Base-by-base conservation (phyloP, 164 flowering plant species). In the Nelumbo lutea region DNA sequence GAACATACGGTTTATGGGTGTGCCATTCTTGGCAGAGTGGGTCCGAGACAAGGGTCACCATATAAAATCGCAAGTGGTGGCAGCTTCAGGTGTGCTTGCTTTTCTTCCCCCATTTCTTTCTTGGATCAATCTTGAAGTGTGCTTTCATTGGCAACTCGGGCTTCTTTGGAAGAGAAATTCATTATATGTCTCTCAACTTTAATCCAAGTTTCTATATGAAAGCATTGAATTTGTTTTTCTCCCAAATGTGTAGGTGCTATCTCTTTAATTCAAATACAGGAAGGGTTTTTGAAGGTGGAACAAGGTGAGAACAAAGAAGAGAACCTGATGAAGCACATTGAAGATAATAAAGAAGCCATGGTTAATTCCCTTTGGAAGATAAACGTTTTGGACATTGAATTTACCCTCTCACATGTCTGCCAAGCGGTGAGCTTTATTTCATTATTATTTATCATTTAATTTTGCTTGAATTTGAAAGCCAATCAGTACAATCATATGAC, bases 11-110 rank as follows among this genome's bases (percentile, higher is more conserved):
- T 85, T 66, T 42, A 83, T 94, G 91, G 90, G 85, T 68, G 96
- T 91, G 40, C 97, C 98, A 11, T 94, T 87, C 73, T 15, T 91
- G 71, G 97, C 97, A 44, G 98, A 94, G 73, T 94, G 98, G 98
- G 96, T 91, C 1, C 78, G 98, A 47, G 88, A 90, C 77, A 94
- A 94, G 77, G 95, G 96, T 56, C 98, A 94, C 79, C 73, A 39
- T 60, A 84, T 90, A 67, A 94, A 88, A 66, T 91, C 98, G 6
- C 93, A 94, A 81, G 93, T 88, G 47, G 80, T 78, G 71, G 97
- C 97, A 61, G 96, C 98, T 79, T 82, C 89, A 85, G 98, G 96
- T 93, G 27, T 27, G 27, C 27, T 27, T 27, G 0, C 27, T 27
- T 27, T 27, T 27, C 27, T 27, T 27, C 27, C 27, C 27, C 27